Evolutionary conservation across 2,329 filamentous ascomycete species (phyloP).

Genomic region (Hymenoscyphus occultus): DNA sequence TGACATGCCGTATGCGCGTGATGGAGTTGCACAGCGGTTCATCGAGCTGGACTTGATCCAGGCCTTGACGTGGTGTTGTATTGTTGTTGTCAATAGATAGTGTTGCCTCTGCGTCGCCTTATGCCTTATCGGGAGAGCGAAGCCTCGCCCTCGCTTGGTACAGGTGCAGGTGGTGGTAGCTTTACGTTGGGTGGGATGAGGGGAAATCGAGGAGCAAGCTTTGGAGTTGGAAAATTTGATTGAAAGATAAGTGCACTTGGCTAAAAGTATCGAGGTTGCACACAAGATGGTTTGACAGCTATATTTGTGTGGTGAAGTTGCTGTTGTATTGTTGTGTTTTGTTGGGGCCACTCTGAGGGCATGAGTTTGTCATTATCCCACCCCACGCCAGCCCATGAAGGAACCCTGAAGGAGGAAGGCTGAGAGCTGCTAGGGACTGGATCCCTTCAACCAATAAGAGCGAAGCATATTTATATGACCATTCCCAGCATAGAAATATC

Average conservation of each 20-base stretch:
- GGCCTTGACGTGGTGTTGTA: background rate
- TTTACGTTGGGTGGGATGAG: background rate
- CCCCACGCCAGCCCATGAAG: background rate
- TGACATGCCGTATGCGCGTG: constrained; percentile 24
- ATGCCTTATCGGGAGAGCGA: constrained; percentile 10
- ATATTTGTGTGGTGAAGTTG: background rate
- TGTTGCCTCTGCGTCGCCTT: constrained; percentile 8
- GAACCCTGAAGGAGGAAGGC: background rate
- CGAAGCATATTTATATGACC: background rate
- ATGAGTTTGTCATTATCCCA: background rate
- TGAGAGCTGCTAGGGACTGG: background rate
- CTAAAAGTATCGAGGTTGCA: background rate
- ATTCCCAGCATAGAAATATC: background rate
- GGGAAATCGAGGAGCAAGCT: background rate
- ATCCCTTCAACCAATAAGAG: background rate
- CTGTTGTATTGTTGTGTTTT: background rate
- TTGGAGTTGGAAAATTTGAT: too few species aligned
- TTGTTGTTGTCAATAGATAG: background rate
- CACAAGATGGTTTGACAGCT: background rate
- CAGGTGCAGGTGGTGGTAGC: background rate
- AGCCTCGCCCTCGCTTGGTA: background rate
- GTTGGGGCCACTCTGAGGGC: background rate
- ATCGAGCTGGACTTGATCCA: background rate
- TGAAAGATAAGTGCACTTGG: too few species aligned
- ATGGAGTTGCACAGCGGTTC: background rate